Base-by-base conservation (phyloP, 1,284 basidiomycete species). In the Ceratobasidium sp. region DNA sequence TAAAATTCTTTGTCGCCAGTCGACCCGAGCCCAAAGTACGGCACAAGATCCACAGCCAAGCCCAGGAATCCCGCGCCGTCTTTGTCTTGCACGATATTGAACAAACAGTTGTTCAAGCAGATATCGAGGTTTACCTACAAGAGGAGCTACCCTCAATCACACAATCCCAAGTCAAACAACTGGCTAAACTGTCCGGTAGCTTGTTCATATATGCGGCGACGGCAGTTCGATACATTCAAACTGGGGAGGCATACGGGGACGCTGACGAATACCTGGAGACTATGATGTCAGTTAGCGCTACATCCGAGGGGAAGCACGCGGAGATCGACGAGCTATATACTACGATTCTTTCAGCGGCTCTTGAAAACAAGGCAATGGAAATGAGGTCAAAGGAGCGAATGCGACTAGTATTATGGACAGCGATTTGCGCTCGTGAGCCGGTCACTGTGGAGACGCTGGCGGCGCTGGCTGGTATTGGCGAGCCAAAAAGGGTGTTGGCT, bases 161-260 rank as follows among this genome's bases (percentile, higher is more conserved):
- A n/a, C n/a, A n/a, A n/a, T n/a, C 34, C n/a, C 3, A 42, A 5
- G 42, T 57, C n/a, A 25, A 43, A 13, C 25, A 8, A 8, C 22
- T 57, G 12, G 55, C 22, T 3, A 5, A 57, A 15, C 20, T 5
- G 13, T 25, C 55, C 6, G 55, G 55, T 7, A 42, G 17, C 1
- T 27, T 57, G 7, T 57, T 57, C 38, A 57, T 57, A 35, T 57
- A 57, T 29, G 55, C 55, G 3, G 13, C 38, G 5, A 57, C 55
- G 7, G 40, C 40, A 42, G 55, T 57, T 29, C 55, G 32, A 17
- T 57, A 57, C 25, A 22, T 43, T 20, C n/a, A 8, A 2, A 1
- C 40, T 1, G 22, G 29, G 1, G 22, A 3, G 13, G 22, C 6
- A 3, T 17, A 4, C n/a, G 22, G 5, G 34, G 27, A 25, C 29